Evolutionary conservation across 1,284 basidiomycete species (phyloP).

Genomic region (Cerrena zonata): DNA sequence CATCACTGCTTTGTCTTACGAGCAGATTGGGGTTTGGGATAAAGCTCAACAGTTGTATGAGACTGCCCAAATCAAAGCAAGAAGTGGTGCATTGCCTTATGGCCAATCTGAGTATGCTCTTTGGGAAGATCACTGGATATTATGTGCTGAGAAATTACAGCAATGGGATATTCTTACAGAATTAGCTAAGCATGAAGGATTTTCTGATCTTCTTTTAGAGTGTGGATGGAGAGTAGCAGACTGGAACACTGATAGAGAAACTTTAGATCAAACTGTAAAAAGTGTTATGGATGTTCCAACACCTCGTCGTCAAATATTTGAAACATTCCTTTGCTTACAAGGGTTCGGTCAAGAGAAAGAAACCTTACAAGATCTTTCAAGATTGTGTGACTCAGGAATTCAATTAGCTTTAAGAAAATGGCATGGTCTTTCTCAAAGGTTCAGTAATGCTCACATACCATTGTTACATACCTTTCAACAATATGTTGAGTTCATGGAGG

Average conservation of each 20-base stretch:
- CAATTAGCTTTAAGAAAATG: slow-evolving; percentile 95
- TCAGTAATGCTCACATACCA: slow-evolving; percentile 90
- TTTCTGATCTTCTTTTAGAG: slow-evolving; percentile 89
- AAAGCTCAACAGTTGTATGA: slow-evolving; percentile 90
- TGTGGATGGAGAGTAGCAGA: slow-evolving; percentile 94
- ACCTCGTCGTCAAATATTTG: slow-evolving; percentile 90
- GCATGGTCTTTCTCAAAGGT: slow-evolving; percentile 79
- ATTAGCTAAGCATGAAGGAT: slow-evolving; percentile 83
- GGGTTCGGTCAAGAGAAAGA: slow-evolving; percentile 40
- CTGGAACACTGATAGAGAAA: slow-evolving; percentile 79
- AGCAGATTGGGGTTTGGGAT: slow-evolving; percentile 97
- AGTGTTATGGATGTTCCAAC: slow-evolving; percentile 82
- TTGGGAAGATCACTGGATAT: slow-evolving; percentile 99
- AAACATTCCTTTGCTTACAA: slow-evolving; percentile 86
- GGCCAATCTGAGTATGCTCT: slow-evolving; percentile 94
- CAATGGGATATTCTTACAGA: slow-evolving; percentile 96
- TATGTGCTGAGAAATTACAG: slow-evolving; percentile 94
- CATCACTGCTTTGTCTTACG: slow-evolving; percentile 86
- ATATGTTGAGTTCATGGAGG: slow-evolving; percentile 96
- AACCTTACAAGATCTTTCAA: slow-evolving; percentile 85
- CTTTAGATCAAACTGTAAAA: slow-evolving; percentile 81
- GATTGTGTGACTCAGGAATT: slow-evolving; percentile 91
- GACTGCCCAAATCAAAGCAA: slow-evolving; percentile 81
- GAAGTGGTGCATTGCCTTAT: slow-evolving; percentile 81
- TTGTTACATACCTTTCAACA: slow-evolving; percentile 98